Evolutionary conservation across 2,329 filamentous ascomycete genomes (phyloP), one percentile per base, ranked within the genome.

Genomic region (Sphaerostilbella broomeana): DNA sequence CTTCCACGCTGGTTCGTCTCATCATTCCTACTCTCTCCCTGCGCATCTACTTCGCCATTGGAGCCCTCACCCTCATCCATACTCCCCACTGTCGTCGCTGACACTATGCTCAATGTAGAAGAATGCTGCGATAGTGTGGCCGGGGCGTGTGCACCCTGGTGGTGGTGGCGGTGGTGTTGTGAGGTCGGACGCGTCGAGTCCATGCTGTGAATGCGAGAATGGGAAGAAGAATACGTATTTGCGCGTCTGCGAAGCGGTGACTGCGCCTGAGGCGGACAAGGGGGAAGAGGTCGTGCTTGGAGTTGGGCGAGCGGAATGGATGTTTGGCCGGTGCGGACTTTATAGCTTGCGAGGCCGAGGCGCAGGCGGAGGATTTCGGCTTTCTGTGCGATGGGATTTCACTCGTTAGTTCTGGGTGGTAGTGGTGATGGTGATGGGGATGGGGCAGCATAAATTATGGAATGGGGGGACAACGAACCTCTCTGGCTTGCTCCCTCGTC

Each of bases 301-400:
- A 87, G 67, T 31, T 75, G 62, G 40, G 78, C 68, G 45, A 86
- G 70, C 2, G 82, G 79, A 19, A 84, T 69, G 42, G 74, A 65
- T 38, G 78, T 73, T 60, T 89, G 84, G 44, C 83, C 79, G 2
- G 84, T 88, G 42, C 72, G 73, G 48, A 89, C 69, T 61, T 88
- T 88, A 68, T 87, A 88, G 53, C 74, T 75, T 11, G 82, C 84
- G 15, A 87, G 72, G 19, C 75, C 70, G 12, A 89, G 73, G n/a
- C 83, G 74, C 8, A 86, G 70, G 36, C 73, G 73, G 30, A 88
- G 67, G 34, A 78, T 74, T 53, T 83, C 75, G 15, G 79, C 80
- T 61, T 75, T 73, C 72, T 84, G 34, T 6, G 22, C 1, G 16
- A 28, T 12, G 15, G 12, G 17, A 7, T 13, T 15, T 11, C 18